Evolutionary conservation across 768 basidiomycete species (phyloP).

Genomic region (Suillus plorans): DNA sequence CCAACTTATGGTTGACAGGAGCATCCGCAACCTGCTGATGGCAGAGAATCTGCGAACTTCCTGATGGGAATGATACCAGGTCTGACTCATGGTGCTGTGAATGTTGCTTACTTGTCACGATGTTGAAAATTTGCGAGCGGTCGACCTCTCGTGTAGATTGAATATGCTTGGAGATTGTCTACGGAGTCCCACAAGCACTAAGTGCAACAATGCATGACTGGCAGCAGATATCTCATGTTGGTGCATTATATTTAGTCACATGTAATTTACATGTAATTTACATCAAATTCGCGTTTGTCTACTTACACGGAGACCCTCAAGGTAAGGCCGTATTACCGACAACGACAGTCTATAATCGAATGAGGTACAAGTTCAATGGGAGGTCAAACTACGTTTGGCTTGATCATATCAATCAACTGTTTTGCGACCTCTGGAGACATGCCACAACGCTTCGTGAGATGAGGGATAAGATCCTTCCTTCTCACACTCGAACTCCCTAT

Average conservation of each 20-base stretch:
- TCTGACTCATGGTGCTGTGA: too few species aligned
- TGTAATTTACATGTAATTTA: not conserved
- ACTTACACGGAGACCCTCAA: not conserved
- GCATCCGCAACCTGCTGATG: not conserved
- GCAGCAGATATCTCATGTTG: slow-evolving; percentile 10
- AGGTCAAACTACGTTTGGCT: not conserved
- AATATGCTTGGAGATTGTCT: not conserved
- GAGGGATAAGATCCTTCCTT: slow-evolving; percentile 23
- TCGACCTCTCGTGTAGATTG: not conserved
- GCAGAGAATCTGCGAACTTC: not conserved
- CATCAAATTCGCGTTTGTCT: not conserved
- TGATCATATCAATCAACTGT: not conserved
- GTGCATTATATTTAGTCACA: not conserved
- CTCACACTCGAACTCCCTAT: slow-evolving; percentile 11
- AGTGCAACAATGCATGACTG: not conserved
- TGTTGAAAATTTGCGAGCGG: too few species aligned
- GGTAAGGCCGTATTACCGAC: not conserved
- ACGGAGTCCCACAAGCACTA: not conserved
- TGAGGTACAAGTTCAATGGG: not conserved
- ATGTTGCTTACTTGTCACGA: too few species aligned
- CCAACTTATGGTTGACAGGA: not conserved
- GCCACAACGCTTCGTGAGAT: slow-evolving; percentile 28
- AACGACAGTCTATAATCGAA: not conserved
- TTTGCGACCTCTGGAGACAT: slow-evolving; percentile 23
- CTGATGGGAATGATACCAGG: too few species aligned